Base-by-base conservation (phyloP, 257 asterid genomes). In the Solanum ahanhuiri region DNA sequence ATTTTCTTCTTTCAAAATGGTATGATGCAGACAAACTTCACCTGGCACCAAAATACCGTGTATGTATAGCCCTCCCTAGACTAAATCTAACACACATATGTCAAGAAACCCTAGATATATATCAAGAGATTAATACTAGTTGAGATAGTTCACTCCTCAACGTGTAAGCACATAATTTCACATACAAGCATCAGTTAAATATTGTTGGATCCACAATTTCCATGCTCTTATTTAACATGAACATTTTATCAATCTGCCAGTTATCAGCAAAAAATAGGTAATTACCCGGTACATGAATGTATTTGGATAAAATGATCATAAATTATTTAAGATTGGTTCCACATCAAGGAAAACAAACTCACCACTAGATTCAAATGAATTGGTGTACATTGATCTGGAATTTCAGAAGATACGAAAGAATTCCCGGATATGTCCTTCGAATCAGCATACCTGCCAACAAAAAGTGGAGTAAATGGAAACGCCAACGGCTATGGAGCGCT, bases 361-460 rank as follows among this genome's bases (percentile, higher is more conserved):
- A 95, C 99, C 98, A 95, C 91, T 86, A 97, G 97, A 89, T 97
- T 97, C 83, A 97, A 88, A 93, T 95, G 98, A 83, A 97, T 87
- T 9, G 98, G 98, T 84, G 89, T 90, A 87, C 98, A 97, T 41
- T 95, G 93, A 89, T 92, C 93, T 1, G 92, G 93, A 88, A 92
- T 86, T 35, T 83, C 84, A n/a, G 98, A 90, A 66, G 94, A 91
- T 83, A 86, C 91, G 89, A 90, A 87, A 8, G 94, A 89, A 87
- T 90, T 86, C 41, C 83, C 93, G 33, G 93, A 85, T 41, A 92
- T 92, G 31, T 90, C 95, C 90, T 91, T 97, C 15, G 93, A 89
- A 22, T 86, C 90, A 20, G 89, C 93, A 86, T 97, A 97, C 83
- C 99, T 97, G 95, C 88, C 88, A 54, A 86, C 37, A 91, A 54